Percentiles rank a stretch among this genome's conserved stretches.
These are phyloP conservation scores for Ophiocordyceps camponoti-saundersi DNA, from an alignment of 2,329 filamentous ascomycete species.

Conservation along the genomic window DNA sequence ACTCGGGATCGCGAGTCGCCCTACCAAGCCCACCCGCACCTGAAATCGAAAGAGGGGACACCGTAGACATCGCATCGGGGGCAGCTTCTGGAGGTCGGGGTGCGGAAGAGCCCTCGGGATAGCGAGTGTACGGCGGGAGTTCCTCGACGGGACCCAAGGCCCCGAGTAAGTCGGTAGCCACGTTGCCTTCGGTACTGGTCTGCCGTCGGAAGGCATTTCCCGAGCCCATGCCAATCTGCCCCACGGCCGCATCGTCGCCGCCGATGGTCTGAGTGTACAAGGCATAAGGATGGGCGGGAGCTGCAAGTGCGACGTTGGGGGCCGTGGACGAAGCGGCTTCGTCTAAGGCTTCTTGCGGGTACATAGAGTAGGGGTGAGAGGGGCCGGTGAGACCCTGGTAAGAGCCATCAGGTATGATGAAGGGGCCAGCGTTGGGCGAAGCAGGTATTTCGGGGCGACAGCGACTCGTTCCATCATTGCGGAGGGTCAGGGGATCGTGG, in stretches of 20 bases:
- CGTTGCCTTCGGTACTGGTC: conserved; percentile 66
- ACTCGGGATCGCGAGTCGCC: conserved; percentile 45
- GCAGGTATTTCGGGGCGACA: conserved; percentile 1
- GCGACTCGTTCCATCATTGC: conserved; percentile 26
- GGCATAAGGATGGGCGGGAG: conserved; percentile 69
- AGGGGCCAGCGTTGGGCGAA: conserved; percentile 14
- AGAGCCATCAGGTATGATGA: conserved; percentile 37
- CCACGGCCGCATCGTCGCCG: conserved; percentile 28
- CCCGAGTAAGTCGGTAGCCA: conserved; percentile 72
- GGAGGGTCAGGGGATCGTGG: conserved; percentile 32
- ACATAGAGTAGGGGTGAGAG: conserved; percentile 74
- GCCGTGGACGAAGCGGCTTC: conserved; percentile 56
- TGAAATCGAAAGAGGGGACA: conserved; percentile 15
- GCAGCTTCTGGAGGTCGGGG: conserved; percentile 15
- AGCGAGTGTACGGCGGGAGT: conserved; percentile 78
- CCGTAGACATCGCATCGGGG: conserved; percentile 3
- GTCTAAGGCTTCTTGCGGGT: conserved; percentile 57
- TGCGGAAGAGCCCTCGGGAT: conserved; percentile 55
- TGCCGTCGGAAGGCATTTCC: conserved; percentile 52
- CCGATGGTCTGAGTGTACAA: conserved; percentile 67
- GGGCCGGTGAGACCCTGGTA: conserved; percentile 56
- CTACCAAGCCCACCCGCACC: conserved; percentile 46
- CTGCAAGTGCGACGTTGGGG: conserved; percentile 34
- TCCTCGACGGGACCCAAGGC: conserved; percentile 82
- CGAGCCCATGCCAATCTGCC: conserved; percentile 54